Percentiles rank a stretch among this genome's conserved stretches.
phyloP scores from a whole-genome alignment of 1,139 yeast genomes.

The Candida tetrigidarum region DNA sequence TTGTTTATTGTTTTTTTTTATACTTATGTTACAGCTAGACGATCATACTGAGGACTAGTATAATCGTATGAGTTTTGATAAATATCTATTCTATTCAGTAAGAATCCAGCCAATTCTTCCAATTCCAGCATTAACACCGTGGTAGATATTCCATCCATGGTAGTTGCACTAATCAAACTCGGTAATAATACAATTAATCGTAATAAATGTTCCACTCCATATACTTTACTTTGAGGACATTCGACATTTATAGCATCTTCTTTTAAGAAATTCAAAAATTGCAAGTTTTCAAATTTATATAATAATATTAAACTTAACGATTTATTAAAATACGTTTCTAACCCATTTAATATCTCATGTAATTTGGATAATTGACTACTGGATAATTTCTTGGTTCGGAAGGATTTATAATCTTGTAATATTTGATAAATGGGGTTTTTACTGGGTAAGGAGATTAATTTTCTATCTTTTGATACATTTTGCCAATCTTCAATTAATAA shows the following conservation, averaged over 20 bases:
- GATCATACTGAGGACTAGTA: slow-evolving; percentile 68
- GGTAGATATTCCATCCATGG: slow-evolving; percentile 82
- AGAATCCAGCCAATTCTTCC: slow-evolving; percentile 55
- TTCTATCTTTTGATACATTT: slow-evolving; percentile 76
- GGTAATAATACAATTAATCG: slow-evolving; percentile 80
- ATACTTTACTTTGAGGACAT: slow-evolving; percentile 44
- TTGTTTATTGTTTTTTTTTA: slow-evolving; percentile 16
- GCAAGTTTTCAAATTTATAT: slow-evolving; percentile 85
- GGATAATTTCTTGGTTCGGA: slow-evolving; percentile 16
- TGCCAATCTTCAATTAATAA: slow-evolving; percentile 94
- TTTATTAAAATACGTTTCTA: slow-evolving; percentile 77
- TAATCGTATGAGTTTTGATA: slow-evolving; percentile 53
- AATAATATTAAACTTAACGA: slow-evolving; percentile 72
- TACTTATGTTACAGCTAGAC: slow-evolving; percentile 35
- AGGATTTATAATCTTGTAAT: slow-evolving; percentile 43
- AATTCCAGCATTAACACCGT: slow-evolving; percentile 47
- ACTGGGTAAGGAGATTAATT: slow-evolving; percentile 66
- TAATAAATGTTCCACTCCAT: slow-evolving; percentile 80
- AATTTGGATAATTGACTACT: slow-evolving; percentile 53
- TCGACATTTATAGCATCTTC: slow-evolving; percentile 31
- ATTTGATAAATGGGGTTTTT: slow-evolving; percentile 54
- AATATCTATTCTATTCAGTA: slow-evolving; percentile 51
- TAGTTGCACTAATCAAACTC: slow-evolving; percentile 73
- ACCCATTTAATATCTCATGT: slow-evolving; percentile 70
- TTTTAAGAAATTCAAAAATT: slow-evolving; percentile 60